Conservation (phyloP, 2,329 filamentous ascomycete genomes). For the Aureobasidium sp. region DNA sequence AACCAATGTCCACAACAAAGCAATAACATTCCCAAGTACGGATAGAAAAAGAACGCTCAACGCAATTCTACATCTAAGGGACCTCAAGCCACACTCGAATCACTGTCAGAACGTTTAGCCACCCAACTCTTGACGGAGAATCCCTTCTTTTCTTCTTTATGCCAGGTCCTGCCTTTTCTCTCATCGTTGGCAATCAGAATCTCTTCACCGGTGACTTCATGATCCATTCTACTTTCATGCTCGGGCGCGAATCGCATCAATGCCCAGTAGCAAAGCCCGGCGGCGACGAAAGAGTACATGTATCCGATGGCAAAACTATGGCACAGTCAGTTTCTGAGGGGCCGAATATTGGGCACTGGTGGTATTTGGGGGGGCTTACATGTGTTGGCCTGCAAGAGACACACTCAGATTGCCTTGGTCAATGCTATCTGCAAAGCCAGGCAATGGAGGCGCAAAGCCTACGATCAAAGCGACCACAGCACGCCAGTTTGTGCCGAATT, state of each 20-base stretch:
- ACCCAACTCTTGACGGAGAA: background rate
- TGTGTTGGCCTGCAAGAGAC: background rate
- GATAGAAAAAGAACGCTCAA: no score
- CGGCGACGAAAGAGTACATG: background rate
- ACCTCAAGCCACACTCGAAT: background rate
- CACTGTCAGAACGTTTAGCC: background rate
- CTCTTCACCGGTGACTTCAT: background rate
- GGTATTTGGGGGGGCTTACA: background rate
- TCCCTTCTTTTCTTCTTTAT: background rate
- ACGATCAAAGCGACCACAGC: conserved; percentile 21
- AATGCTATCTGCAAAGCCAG: conserved; percentile 20
- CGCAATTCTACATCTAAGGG: no score
- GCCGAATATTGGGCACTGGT: no score
- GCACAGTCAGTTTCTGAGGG: background rate
- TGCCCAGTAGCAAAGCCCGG: background rate
- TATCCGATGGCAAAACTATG: background rate
- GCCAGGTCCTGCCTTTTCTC: background rate
- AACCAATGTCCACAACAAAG: no score
- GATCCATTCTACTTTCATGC: background rate
- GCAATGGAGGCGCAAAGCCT: conserved; percentile 21
- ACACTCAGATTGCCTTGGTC: background rate
- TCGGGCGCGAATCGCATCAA: background rate
- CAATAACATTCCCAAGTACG: no score
- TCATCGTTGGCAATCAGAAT: background rate
- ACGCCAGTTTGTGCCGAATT: conserved; percentile 23